Evolutionary conservation across 2,329 filamentous ascomycete genomes (phyloP), one percentile per base, ranked within the genome.

Genomic region (Pseudodiploospora longispora): DNA sequence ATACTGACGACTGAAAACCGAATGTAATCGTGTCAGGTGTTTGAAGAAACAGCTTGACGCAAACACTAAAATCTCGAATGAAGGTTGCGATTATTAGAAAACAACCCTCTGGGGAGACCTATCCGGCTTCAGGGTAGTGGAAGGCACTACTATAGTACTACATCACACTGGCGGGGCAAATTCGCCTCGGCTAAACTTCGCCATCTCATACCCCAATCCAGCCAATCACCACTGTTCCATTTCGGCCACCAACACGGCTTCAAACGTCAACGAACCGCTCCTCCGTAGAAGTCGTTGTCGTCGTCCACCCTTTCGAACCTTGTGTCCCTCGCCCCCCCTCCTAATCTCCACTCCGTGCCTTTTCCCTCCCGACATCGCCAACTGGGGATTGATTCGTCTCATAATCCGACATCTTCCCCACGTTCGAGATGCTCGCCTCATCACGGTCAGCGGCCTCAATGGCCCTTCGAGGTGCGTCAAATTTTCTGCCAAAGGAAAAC

Each of bases 381-480:
- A 30, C 36, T 32, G 32, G 36, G 36, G 36, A 38, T 31, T 10
- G 10, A 9, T 10, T 27, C 33, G 12, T 30, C 12, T 27, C 37
- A 19, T 19, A 19, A 19, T 19, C 19, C 19, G 19, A 19, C 19
- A 19, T 19, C 19, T 19, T 47, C 35, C 34, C 10, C 33, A 40
- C 39, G 30, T 36, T 44, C 58, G 60, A 55, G 51, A 76, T 76
- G 72, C 61, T 74, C 51, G 63, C 65, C 47, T 69, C 70, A 47
- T 61, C 70, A 59, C 71, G 73, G 64, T 70, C 70, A 54, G 69
- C 69, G 58, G 70, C 69, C 64, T 66, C 71, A 55, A 67, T 74
- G 66, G 69, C 71, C 56, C 63, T 76, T 53, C 69, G 72, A 70
- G 70, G 72, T 75, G 56, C 55, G 70, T 60, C 36, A 49, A 46